These are phyloP conservation scores for Aspergillus japonicus DNA, from an alignment of 2,329 filamentous ascomycete species.

Conservation along the genomic window DNA sequence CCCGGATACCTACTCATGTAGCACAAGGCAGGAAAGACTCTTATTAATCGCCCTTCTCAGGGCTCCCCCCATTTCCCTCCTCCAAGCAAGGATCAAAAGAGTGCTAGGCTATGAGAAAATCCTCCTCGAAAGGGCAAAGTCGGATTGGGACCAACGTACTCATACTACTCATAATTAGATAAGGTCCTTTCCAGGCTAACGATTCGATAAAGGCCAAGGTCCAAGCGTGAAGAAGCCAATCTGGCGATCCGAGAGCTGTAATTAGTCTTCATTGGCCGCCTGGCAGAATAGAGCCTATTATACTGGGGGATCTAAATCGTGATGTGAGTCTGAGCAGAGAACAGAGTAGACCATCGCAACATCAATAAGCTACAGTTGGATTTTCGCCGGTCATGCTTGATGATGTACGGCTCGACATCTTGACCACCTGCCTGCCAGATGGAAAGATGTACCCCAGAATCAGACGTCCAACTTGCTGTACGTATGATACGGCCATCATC, in stretches of 20 bases:
- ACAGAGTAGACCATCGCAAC: too few relatives aligned
- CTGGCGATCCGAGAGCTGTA: neutral
- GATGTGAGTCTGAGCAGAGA: too few relatives aligned
- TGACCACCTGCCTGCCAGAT: neutral
- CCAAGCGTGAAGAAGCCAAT: neutral
- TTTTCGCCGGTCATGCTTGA: too few relatives aligned
- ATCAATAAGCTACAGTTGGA: too few relatives aligned
- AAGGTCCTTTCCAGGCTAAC: neutral
- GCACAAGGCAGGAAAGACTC: neutral
- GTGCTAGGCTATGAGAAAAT: neutral
- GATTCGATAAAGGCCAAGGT: neutral
- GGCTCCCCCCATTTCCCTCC: neutral
- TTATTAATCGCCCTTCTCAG: neutral
- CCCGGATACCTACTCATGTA: neutral
- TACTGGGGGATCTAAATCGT: too few relatives aligned
- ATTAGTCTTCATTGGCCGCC: neutral
- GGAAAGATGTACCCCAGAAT: neutral
- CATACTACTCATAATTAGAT: neutral
- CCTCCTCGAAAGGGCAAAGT: neutral
- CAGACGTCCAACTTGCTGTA: neutral
- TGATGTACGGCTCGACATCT: too few relatives aligned
- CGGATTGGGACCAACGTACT: neutral
- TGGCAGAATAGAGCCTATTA: too few relatives aligned
- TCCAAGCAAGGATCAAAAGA: neutral
- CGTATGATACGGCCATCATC: neutral